phyloP scores from a whole-genome alignment of 805 yeast species.

The Jamesozyma hellenica region DNA sequence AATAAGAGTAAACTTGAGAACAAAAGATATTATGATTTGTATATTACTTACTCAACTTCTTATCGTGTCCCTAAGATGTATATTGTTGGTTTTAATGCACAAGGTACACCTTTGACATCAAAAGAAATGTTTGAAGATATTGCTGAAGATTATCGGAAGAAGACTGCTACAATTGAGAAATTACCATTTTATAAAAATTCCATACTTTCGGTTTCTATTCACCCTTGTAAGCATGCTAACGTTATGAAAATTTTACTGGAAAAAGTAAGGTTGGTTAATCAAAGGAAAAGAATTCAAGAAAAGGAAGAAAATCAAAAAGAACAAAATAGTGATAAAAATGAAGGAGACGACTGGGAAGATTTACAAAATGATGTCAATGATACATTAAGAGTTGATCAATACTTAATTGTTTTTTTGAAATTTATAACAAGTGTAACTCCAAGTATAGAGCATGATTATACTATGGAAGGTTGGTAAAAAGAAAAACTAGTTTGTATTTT shows the following conservation, averaged over 20 bases:
- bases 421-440: slow-evolving; percentile 96
- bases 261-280: slow-evolving; percentile 48
- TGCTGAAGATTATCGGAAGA: slow-evolving; percentile 80
- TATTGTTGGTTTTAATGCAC: slow-evolving; percentile 71
- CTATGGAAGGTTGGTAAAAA: slow-evolving; percentile 84
- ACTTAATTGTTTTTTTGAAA: slow-evolving; percentile 77
- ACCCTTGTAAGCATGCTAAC: slow-evolving; percentile 90
- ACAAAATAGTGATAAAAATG: slow-evolving; percentile 18
- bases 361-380: slow-evolving; percentile 33
- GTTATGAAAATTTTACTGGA: slow-evolving; percentile 87
- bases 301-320: slow-evolving; percentile 34
- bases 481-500: too few species aligned
- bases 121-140: slow-evolving; percentile 92
- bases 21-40: slow-evolving; percentile 73
- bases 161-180: slow-evolving; percentile 91
- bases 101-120: slow-evolving; percentile 81
- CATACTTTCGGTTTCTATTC: slow-evolving; percentile 63
- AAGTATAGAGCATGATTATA: slow-evolving; percentile 92
- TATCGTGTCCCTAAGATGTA: slow-evolving; percentile 94
- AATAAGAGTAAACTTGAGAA: slow-evolving; percentile 21
- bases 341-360: slow-evolving; percentile 49
- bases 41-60: slow-evolving; percentile 86
- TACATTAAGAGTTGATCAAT: slow-evolving; percentile 79
- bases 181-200: slow-evolving; percentile 77
- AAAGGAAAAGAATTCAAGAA: slow-evolving; percentile 35